Percentiles rank a stretch among this genome's conserved stretches.
Conservation (phyloP, 192 early-diverging fungal genomes). For the Mortierella hygrophila region DNA sequence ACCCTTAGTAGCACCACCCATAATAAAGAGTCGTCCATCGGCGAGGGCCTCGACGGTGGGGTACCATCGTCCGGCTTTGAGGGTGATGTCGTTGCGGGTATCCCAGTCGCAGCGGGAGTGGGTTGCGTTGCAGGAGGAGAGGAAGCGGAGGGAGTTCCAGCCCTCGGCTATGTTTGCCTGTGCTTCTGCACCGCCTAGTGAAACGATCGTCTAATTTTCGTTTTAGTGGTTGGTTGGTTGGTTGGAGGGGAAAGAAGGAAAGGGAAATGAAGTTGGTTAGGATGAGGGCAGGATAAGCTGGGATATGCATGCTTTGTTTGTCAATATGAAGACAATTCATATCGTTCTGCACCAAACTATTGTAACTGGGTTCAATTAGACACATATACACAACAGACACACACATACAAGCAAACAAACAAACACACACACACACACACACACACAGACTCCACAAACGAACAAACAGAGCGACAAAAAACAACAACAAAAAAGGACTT, state of each 20-base stretch:
- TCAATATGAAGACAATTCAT: background rate
- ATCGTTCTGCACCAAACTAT: background rate
- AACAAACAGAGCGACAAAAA: background rate
- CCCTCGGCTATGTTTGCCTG: conserved; percentile 41
- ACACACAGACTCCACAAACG: background rate
- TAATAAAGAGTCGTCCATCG: conserved; percentile 62
- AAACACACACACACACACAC: background rate
- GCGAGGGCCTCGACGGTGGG: conserved; percentile 62
- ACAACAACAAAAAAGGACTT: conserved; percentile 16
- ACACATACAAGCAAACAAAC: too few species aligned
- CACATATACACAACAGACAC: background rate
- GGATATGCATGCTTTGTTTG: background rate
- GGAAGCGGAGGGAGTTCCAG: conserved; percentile 60
- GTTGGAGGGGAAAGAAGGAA: background rate
- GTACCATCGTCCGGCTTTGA: conserved; percentile 62
- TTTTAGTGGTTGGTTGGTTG: background rate
- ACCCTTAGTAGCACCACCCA: conserved; percentile 64
- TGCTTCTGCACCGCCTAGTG: conserved; percentile 61
- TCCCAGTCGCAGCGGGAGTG: conserved; percentile 60
- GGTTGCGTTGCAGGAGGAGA: conserved; percentile 50
- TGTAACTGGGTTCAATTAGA: background rate
- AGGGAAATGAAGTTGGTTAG: background rate
- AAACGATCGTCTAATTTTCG: conserved; percentile 49
- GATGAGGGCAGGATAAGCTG: background rate
- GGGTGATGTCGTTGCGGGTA: conserved; percentile 37